A percentile compares a stretch with the other conserved stretches of the same genome.
Evolutionary conservation across 768 basidiomycete genomes (phyloP).

Genomic region (Melanogaster broomeanus): DNA sequence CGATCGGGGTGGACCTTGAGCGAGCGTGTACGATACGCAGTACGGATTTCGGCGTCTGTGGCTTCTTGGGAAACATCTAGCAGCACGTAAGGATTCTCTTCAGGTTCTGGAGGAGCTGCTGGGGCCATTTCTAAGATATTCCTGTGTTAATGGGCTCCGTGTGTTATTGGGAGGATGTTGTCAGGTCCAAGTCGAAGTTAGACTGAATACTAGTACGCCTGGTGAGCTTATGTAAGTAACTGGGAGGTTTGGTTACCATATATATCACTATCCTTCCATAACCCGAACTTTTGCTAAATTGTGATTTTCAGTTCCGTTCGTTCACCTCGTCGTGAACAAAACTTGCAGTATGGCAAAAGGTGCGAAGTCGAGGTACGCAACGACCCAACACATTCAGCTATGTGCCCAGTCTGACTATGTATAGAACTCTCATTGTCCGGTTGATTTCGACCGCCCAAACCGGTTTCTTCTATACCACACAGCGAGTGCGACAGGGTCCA

Average conservation of each 20-base stretch:
- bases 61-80: constrained; percentile 61
- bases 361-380: constrained; percentile 55
- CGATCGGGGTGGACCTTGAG: constrained; percentile 88
- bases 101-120: constrained; percentile 44
- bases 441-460: constrained; percentile 91
- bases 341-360: constrained; percentile 53
- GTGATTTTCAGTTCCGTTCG: neutral
- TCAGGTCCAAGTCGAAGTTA: too few relatives aligned
- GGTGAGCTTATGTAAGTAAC: constrained; percentile 10
- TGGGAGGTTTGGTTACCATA: constrained; percentile 3
- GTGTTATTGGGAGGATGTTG: too few relatives aligned
- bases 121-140: constrained; percentile 22
- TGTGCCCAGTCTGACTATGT: neutral
- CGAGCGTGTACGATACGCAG: constrained; percentile 76
- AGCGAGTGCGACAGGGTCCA: constrained; percentile 72
- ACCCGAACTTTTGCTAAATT: too few relatives aligned
- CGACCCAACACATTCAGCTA: neutral
- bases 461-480: constrained; percentile 88
- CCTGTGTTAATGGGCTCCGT: neutral
- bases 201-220: too few relatives aligned
- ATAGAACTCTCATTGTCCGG: constrained; percentile 81
- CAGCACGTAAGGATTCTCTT: constrained; percentile 73
- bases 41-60: constrained; percentile 76
- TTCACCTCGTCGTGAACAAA: neutral
- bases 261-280: neutral